Evolutionary conservation across 495 filamentous ascomycete species (phyloP), one percentile per base, ranked within the genome.

Genomic region (Xylaria telfairii): DNA sequence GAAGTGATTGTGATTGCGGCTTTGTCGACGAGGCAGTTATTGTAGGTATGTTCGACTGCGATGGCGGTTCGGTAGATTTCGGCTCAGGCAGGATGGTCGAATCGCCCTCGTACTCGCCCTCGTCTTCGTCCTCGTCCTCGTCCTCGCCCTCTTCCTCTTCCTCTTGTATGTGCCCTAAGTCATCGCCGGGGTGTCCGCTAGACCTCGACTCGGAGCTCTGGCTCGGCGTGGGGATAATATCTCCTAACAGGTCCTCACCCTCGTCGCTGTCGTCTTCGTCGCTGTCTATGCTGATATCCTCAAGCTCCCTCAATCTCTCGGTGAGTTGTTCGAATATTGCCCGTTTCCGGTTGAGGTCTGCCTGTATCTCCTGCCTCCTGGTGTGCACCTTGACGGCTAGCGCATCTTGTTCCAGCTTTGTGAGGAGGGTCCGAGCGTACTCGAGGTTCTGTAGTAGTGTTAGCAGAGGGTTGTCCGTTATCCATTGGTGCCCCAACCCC

Each of bases 401-500:
- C 39, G 90, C 87, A 53, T 91, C 89, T 69, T 93, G 92, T 77
- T 97, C 94, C 28, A 97, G 87, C 65, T 86, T 87, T 39, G 91
- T 85, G 53, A 97, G 91, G 59, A 93, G 87, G 1, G 87, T 86
- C 61, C 90, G 90, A 10, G 94, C 94, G 77, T 93, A 90, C 77
- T 92, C 91, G 72, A 97, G 81, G 75, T 96, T 97, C 90, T 94
- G 30, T 54, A 12, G 32, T 1, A 19, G 56, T 59, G 17, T 59
- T 21, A 37, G 56, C 17, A n/a, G 6, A 9, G 56, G 4, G 28
- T n/a, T 2, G 28, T n/a, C n/a, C n/a, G n/a, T n/a, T n/a, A n/a
- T n/a, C n/a, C n/a, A 2, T 21, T 34, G 32, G 56, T n/a, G 17
- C 10, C 34, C 26, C 30, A 13, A 34, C 3, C 56, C 32, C 56